Evolutionary conservation across 2,329 filamentous ascomycete species (phyloP).

Genomic region (Apiospora sp.): DNA sequence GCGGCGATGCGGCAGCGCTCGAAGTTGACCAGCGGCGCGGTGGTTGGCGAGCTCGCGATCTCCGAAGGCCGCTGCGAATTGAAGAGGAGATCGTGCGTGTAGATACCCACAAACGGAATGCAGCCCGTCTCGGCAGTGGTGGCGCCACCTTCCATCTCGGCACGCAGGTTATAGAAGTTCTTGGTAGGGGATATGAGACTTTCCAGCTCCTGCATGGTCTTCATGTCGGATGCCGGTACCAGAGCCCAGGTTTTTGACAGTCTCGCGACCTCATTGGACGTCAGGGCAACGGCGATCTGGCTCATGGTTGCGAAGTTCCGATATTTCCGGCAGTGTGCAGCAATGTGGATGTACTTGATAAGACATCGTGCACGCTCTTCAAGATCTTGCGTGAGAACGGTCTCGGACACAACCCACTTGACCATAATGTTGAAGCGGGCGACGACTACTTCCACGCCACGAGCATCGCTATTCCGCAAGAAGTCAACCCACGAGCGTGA

Average conservation of each 20-base stretch:
- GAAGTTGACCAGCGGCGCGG: conserved; percentile 80
- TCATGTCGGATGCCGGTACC: conserved; percentile 70
- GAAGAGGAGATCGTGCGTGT: conserved; percentile 84
- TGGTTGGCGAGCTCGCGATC: conserved; percentile 71
- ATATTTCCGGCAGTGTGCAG: conserved; percentile 75
- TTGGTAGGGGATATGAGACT: conserved; percentile 76
- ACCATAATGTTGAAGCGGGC: conserved; percentile 89
- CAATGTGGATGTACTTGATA: conserved; percentile 84
- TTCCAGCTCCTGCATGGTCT: conserved; percentile 74
- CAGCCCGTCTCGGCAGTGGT: conserved; percentile 69
- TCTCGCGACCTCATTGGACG: conserved; percentile 75
- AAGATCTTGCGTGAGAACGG: conserved; percentile 75
- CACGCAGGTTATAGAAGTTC: conserved; percentile 79
- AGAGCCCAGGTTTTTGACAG: conserved; percentile 75
- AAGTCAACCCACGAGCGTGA: conserved; percentile 85
- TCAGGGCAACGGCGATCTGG: conserved; percentile 79
- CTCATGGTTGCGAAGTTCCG: conserved; percentile 87
- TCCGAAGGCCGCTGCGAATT: conserved; percentile 81
- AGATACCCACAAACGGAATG: conserved; percentile 84
- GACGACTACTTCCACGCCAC: conserved; percentile 83
- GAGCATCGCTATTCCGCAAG: conserved; percentile 73
- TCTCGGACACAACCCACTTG: conserved; percentile 84
- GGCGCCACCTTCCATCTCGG: conserved; percentile 78
- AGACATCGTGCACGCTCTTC: conserved; percentile 79
- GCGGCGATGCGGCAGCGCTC: conserved; percentile 81